Conservation (phyloP, 352 stramenopile species). For the Phytopythium vexans region DNA sequence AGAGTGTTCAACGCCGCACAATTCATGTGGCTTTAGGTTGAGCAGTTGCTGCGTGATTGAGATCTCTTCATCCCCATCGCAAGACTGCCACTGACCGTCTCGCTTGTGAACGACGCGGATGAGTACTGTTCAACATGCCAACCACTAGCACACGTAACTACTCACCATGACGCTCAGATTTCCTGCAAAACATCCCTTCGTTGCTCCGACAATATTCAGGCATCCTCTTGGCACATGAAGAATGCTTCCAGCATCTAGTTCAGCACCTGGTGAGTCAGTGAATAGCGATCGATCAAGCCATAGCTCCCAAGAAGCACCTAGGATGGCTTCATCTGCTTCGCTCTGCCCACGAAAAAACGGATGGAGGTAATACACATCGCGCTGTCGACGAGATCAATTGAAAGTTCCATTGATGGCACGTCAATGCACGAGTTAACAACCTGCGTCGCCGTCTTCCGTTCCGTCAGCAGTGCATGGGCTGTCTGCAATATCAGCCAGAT, state of each 20-base stretch:
- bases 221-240: conserved; percentile 59
- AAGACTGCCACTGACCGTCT: conserved; percentile 54
- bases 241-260: conserved; percentile 64
- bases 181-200: conserved; percentile 74
- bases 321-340: conserved; percentile 82
- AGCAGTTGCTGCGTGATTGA: conserved; percentile 79
- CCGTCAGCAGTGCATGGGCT: conserved; percentile 56
- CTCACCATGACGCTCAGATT: conserved; percentile 47
- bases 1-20: conserved; percentile 25
- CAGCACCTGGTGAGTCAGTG: background rate
- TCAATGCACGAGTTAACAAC: conserved; percentile 13
- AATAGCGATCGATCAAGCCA: background rate
- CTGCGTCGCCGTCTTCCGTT: conserved; percentile 84
- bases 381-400: conserved; percentile 18
- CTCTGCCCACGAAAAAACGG: conserved; percentile 77
- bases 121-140: background rate
- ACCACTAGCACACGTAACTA: background rate
- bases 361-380: conserved; percentile 85
- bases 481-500: conserved; percentile 84
- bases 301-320: conserved; percentile 31
- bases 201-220: conserved; percentile 83
- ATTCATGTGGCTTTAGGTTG: conserved; percentile 35
- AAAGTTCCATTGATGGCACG: background rate
- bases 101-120: conserved; percentile 22
- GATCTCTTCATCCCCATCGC: conserved; percentile 51